Conservation (phyloP, 441 rosid genomes). For the Gossypium aridum region DNA sequence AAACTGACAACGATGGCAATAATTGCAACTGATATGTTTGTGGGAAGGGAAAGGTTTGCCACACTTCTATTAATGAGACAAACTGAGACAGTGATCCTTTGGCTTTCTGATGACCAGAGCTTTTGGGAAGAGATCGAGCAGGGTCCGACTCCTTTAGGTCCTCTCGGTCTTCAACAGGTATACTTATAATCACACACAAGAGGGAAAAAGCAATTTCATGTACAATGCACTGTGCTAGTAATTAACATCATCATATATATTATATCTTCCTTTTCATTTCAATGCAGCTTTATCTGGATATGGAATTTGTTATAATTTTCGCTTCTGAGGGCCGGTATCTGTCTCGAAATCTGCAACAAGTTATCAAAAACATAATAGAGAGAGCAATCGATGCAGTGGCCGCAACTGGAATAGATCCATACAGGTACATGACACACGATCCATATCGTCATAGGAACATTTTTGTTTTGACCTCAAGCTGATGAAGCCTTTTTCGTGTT, state of each 20-base stretch:
- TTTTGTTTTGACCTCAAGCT: not conserved
- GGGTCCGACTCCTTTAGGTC: slow-evolving; percentile 66
- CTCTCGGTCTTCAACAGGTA: slow-evolving; percentile 81
- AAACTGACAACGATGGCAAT: slow-evolving; percentile 58
- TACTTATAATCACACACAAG: not conserved
- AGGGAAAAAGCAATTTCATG: not conserved
- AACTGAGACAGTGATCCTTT: slow-evolving; percentile 82
- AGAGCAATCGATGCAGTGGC: slow-evolving; percentile 72
- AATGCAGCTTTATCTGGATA: slow-evolving; percentile 79
- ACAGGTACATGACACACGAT: slow-evolving; percentile 42
- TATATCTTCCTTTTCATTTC: slow-evolving; percentile 10
- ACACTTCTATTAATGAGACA: slow-evolving; percentile 79
- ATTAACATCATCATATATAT: not conserved
- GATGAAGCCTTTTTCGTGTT: not conserved
- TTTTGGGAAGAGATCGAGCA: slow-evolving; percentile 90
- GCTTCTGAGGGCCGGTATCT: slow-evolving; percentile 85
- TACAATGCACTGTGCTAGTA: not conserved
- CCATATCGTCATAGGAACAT: not conserved
- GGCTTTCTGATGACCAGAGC: slow-evolving; percentile 85
- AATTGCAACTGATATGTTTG: slow-evolving; percentile 67
- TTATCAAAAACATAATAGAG: slow-evolving; percentile 71
- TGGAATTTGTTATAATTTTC: slow-evolving; percentile 79
- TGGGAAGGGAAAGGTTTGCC: slow-evolving; percentile 89
- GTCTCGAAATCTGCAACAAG: slow-evolving; percentile 78
- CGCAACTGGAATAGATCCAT: slow-evolving; percentile 68